Evolutionary conservation across 805 yeast genomes (phyloP).

Genomic region (Clavispora santaluciae): DNA sequence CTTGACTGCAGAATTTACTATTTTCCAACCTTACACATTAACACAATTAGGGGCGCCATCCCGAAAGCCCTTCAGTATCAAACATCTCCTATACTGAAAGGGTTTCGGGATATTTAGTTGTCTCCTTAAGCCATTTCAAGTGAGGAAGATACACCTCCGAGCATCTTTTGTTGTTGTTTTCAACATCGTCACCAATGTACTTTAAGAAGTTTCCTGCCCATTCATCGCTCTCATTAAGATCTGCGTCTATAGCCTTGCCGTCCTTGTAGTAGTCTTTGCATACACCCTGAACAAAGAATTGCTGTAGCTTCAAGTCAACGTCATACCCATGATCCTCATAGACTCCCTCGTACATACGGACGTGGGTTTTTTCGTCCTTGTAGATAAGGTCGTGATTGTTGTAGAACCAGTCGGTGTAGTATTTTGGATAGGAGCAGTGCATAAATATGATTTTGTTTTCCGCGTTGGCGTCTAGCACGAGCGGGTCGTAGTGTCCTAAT

Average conservation of each 20-base stretch:
- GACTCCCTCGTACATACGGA: conserved; percentile 35
- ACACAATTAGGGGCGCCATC: no score
- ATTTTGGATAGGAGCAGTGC: conserved; percentile 60
- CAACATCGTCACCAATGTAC: conserved; percentile 23
- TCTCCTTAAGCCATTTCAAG: conserved; percentile 38
- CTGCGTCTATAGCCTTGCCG: conserved; percentile 22
- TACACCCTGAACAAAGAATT: conserved; percentile 34
- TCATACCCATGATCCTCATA: conserved; percentile 38
- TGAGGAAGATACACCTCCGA: conserved; percentile 37
- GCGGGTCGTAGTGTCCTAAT: conserved; percentile 39
- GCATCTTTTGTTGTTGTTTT: conserved; percentile 25
- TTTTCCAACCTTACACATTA: no score
- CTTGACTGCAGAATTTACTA: no score
- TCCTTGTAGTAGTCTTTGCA: conserved; percentile 32
- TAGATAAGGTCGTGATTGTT: conserved; percentile 29
- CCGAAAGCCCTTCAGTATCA: no score
- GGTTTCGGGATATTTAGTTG: conserved; percentile 13
- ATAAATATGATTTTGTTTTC: conserved; percentile 35
- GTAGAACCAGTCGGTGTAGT: conserved; percentile 22
- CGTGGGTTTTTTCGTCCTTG: conserved; percentile 26
- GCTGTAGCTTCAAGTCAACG: conserved; percentile 37
- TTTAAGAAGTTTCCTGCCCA: conserved; percentile 31
- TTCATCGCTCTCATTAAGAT: conserved; percentile 14
- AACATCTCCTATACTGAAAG: no score
- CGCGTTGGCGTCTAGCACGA: conserved; percentile 8